Percentiles rank a stretch among this genome's conserved stretches.
Conservation (phyloP, 2,329 filamentous ascomycete species). For the Diaporthe eres region DNA sequence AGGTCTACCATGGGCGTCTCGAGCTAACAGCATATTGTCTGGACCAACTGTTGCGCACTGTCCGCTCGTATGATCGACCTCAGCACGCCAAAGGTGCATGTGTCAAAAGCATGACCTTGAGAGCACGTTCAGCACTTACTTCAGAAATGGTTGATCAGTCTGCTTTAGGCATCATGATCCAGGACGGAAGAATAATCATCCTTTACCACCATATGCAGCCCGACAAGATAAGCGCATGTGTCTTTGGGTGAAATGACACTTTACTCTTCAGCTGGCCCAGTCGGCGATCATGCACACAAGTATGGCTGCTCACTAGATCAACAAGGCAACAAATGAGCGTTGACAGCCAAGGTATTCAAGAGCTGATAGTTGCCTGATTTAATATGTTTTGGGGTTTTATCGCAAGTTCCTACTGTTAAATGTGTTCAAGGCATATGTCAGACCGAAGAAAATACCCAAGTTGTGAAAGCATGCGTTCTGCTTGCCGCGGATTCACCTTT, state of each 20-base stretch:
- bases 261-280: not conserved
- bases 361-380: not conserved
- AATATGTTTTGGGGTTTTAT: no score
- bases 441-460: no score
- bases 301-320: not conserved
- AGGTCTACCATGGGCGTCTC: not conserved
- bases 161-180: not conserved
- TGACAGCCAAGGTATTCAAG: not conserved
- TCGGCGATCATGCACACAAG: not conserved
- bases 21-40: not conserved
- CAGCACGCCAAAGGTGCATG: not conserved
- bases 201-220: not conserved
- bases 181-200: not conserved
- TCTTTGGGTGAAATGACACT: not conserved
- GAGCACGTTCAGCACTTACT: not conserved
- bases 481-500: no score
- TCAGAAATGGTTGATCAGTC: not conserved
- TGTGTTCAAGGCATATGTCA: no score
- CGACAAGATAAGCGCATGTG: not conserved
- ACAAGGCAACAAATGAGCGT: not conserved
- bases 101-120: not conserved
- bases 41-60: not conserved
- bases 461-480: no score
- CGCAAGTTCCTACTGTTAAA: no score
- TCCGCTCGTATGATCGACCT: not conserved